Conservation (phyloP, 768 basidiomycete genomes). For the Lactarius tabidus region DNA sequence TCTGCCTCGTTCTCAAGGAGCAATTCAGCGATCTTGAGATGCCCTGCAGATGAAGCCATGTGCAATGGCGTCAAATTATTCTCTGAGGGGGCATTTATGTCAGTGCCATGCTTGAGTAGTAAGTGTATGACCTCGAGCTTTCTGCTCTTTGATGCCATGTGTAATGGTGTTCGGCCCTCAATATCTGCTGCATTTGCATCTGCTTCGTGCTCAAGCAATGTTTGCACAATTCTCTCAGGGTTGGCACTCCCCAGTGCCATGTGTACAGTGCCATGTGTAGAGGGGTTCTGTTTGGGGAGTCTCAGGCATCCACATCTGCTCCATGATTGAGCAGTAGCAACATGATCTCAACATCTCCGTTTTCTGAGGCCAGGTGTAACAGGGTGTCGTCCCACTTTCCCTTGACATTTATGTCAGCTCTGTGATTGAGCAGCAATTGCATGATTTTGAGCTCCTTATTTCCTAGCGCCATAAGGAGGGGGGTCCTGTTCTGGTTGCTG, state of each 20-base stretch:
- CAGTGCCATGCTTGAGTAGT: constrained; percentile 5
- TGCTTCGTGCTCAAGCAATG: too few species aligned
- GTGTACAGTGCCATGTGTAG: too few species aligned
- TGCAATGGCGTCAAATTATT: background rate
- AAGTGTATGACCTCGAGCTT: too few species aligned
- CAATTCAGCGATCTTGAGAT: too few species aligned
- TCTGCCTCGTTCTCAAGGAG: too few species aligned
- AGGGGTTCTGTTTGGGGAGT: constrained; percentile 1
- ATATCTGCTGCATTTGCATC: too few species aligned
- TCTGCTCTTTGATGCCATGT: too few species aligned
- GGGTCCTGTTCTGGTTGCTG: background rate
- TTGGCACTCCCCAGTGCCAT: background rate
- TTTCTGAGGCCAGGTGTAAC: background rate
- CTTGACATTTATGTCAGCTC: background rate
- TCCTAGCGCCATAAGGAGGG: background rate
- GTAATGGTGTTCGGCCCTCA: too few species aligned
- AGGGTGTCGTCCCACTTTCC: background rate
- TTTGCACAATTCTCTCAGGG: background rate
- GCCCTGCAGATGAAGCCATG: too few species aligned
- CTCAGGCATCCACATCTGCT: background rate
- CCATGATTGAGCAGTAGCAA: background rate
- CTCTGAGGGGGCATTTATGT: background rate
- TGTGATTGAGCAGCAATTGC: background rate
- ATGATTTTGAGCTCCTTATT: too few species aligned
- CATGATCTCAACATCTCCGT: background rate